These are phyloP conservation scores for Mucor lusitanicus DNA, from an alignment of 371 early-diverging fungal genomes.

Conservation along the genomic window DNA sequence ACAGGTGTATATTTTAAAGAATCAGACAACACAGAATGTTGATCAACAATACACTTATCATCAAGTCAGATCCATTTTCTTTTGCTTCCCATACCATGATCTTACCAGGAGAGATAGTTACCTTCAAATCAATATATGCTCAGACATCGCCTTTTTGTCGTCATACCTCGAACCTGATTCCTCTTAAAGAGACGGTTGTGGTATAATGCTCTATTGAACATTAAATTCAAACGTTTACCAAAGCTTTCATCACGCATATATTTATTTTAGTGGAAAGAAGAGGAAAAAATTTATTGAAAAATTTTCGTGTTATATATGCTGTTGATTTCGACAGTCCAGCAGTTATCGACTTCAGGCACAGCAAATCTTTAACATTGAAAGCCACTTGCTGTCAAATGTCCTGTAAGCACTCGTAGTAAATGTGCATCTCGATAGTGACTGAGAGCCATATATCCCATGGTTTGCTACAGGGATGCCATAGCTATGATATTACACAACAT, in stretches of 20 bases:
- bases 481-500: no score
- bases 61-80: conserved; percentile 9
- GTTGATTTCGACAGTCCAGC: not conserved
- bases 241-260: conserved; percentile 24
- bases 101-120: not conserved
- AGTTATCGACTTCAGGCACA: not conserved
- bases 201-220: conserved; percentile 1
- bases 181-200: conserved; percentile 8
- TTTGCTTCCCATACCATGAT: not conserved
- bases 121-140: conserved; percentile 10
- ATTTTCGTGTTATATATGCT: not conserved
- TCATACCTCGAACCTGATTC: conserved; percentile 21
- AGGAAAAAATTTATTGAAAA: not conserved
- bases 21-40: conserved; percentile 27
- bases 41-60: conserved; percentile 22
- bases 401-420: not conserved
- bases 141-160: conserved; percentile 26
- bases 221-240: conserved; percentile 23
- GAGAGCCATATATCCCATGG: no score
- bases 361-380: not conserved
- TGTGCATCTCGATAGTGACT: no score
- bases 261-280: not conserved
- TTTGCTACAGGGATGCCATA: no score
- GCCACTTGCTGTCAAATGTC: not conserved
- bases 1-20: conserved; percentile 19